Evolutionary conservation across 495 filamentous ascomycete genomes (phyloP), one percentile per base, ranked within the genome.

Genomic region (Apodospora peruviana): DNA sequence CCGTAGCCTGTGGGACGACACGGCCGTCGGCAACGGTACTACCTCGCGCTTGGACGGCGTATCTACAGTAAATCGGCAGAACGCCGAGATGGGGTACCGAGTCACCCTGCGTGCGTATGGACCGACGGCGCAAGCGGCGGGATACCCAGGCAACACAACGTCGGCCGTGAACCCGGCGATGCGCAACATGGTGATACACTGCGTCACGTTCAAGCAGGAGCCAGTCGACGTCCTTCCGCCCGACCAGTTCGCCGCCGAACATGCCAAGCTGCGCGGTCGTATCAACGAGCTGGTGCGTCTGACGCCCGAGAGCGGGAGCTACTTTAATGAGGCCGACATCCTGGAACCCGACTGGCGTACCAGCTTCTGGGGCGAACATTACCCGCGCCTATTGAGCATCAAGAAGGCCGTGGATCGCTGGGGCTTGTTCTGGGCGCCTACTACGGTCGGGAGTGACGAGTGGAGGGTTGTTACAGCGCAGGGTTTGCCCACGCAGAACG

Each of bases 341-440:
- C 54, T 67, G 20, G 78, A 83, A 60, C 78, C 80, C 5, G 53
- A 77, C 39, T 84, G 79, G 74, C 74, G 83, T 62, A 58, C 70
- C 58, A 67, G 71, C 1, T 84, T 82, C 64, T 85, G 73, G 51
- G 79, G 79, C 2, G 40, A 16, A 14, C 69, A 76, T 39, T 85
- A 85, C 54, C 50, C 44, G n/a, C 62, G 72, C 2, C 57, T 84
- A 43, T 56, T 72, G 14, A 23, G 58, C 38, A 53, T 84, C 34
- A 82, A 83, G 72, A 59, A 66, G 55, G 55, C 59, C 25, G 67
- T 69, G 45, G 82, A 85, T 61, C 82, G 79, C 1, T 66, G 60
- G 48, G 66, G 65, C 1, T 22, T 82, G 17, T 81, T 82, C 59
- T 84, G 77, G 62, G 77, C 76, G 25, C 65, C 68, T 5, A 80